phyloP scores from a whole-genome alignment of 306 rosid genomes.

The Medicago arabica region DNA sequence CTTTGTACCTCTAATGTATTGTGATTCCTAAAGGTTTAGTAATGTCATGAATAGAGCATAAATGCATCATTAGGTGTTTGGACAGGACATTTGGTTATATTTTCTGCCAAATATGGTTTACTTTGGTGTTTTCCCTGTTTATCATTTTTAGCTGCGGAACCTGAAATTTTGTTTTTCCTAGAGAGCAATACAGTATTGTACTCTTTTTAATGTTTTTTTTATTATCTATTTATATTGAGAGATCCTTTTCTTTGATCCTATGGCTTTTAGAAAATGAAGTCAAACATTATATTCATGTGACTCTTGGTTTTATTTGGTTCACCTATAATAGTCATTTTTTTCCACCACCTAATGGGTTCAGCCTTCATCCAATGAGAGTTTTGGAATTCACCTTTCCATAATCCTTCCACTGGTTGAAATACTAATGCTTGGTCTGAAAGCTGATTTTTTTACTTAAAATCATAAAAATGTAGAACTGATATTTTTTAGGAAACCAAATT shows the following conservation, averaged over 20 bases:
- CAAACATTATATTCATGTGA: neutral
- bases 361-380: neutral
- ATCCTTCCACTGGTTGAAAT: neutral
- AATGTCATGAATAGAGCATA: neutral
- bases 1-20: slow-evolving; percentile 17
- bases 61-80: neutral
- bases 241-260: neutral
- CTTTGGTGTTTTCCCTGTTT: slow-evolving; percentile 13
- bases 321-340: neutral
- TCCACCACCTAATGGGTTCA: neutral
- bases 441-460: neutral
- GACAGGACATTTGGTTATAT: slow-evolving; percentile 13
- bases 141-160: neutral
- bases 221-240: neutral
- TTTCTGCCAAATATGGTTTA: neutral
- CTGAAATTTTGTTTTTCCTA: neutral
- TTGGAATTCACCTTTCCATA: neutral
- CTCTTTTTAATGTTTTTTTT: neutral
- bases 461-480: neutral
- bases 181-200: neutral
- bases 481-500: neutral
- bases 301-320: neutral
- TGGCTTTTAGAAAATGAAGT: neutral
- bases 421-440: neutral
- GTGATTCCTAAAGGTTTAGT: slow-evolving; percentile 28